These are phyloP conservation scores for Haplographium delicatum DNA, from an alignment of 495 filamentous ascomycete genomes.

Conservation along the genomic window DNA sequence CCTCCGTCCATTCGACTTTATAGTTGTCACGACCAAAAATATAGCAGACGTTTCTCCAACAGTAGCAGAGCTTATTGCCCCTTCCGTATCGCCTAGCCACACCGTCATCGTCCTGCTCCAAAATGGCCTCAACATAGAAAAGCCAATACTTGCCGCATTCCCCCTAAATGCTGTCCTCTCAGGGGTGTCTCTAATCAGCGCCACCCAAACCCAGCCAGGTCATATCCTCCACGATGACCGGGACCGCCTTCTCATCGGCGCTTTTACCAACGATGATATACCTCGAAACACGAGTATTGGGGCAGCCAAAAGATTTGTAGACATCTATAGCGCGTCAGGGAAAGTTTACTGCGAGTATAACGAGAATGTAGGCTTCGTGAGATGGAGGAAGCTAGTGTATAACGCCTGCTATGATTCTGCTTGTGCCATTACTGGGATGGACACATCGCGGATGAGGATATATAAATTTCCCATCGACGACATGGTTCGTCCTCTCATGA, in stretches of 20 bases:
- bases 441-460: conserved; percentile 33
- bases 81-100: conserved; percentile 41
- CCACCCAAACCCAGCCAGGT: conserved; percentile 40
- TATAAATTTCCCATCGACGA: conserved; percentile 20
- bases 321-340: conserved; percentile 36
- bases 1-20: conserved; percentile 39
- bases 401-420: conserved; percentile 44
- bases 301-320: conserved; percentile 27
- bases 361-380: conserved; percentile 31
- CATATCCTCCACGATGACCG: conserved; percentile 40
- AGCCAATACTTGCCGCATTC: conserved; percentile 43
- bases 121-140: conserved; percentile 61
- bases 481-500: conserved; percentile 21
- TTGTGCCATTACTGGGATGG: conserved; percentile 43
- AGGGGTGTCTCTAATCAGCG: conserved; percentile 46
- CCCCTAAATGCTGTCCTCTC: conserved; percentile 47
- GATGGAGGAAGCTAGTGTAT: conserved; percentile 49
- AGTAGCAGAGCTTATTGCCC: conserved; percentile 35
- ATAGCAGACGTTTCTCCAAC: conserved; percentile 35
- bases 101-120: conserved; percentile 54
- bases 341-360: conserved; percentile 26
- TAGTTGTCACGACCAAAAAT: conserved; percentile 49
- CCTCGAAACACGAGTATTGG: not conserved
- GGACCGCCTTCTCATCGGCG: conserved; percentile 38
- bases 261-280: conserved; percentile 35